Evolutionary conservation across 352 stramenopile genomes (phyloP), one percentile per base, ranked within the genome.

Genomic region (Albugo laibachii): DNA sequence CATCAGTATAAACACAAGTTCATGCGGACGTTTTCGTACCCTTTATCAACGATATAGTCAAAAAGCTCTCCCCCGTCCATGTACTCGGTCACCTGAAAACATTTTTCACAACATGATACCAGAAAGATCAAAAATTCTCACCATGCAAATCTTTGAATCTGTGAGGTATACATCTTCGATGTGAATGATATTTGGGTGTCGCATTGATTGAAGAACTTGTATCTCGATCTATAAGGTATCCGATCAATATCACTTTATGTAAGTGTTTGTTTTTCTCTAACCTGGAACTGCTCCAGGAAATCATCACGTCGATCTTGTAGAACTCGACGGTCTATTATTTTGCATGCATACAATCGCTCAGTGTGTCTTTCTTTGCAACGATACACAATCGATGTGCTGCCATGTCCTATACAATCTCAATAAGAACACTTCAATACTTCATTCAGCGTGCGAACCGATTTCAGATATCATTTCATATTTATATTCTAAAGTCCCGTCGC

Each of bases 41-140:
- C 79, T 66, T 83, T 92, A 45, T 93, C 72, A 12, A 95, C 77
- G 35, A 95, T 70, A 57, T 92, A 92, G 52, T 95, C 80, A 52
- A 95, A 93, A 20, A 95, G 55, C 49, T 95, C 83, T 10, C 83
- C 82, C 6, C 83, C 83, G 20, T 71, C 50, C 66, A 92, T 82
- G 47, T 80, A 80, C 51, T 95, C 83, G 1, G 82, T 93, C n/a
- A 93, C 63, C 74, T 87, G 21, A 13, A 36, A 36, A 41, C 40
- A 46, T 14, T 55, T 8, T 8, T 43, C 3, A 31, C 13, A 57
- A 53, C n/a, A 31, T 12, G 20, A 53, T 14, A 5, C 18, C 48
- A 15, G 40, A 20, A 52, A 19, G 1, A 47, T n/a, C n/a, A n/a
- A n/a, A n/a, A n/a, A n/a, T 41, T 21, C 47, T 18, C 40, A 83